These are phyloP conservation scores for Apostasia shenzhenica DNA, from an alignment of 106 monocot genomes.

Conservation along the genomic window DNA sequence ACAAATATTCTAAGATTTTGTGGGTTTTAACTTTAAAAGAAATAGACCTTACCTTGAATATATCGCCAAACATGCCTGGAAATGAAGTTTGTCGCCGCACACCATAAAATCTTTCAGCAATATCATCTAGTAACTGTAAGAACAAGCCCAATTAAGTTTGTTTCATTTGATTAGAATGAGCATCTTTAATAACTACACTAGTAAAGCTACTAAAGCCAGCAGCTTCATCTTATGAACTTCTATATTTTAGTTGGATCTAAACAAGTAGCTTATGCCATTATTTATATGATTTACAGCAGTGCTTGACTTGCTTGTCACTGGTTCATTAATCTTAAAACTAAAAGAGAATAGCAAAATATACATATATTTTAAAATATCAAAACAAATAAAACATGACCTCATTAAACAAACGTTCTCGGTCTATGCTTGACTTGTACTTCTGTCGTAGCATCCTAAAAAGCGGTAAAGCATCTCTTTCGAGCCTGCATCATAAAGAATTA, in stretches of 20 bases:
- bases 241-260: no score
- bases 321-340: no score
- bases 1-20: no score
- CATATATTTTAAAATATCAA: background rate
- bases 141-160: background rate
- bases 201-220: no score
- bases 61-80: constrained; percentile 8
- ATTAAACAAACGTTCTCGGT: constrained; percentile 70
- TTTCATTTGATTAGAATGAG: no score
- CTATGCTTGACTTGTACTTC: constrained; percentile 72
- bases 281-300: no score
- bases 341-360: no score
- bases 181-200: no score
- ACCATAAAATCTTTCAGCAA: constrained; percentile 8
- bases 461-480: constrained; percentile 93
- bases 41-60: constrained; percentile 3
- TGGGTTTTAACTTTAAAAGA: background rate
- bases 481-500: constrained; percentile 29
- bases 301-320: no score
- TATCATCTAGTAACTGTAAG: constrained; percentile 5
- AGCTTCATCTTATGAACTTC: no score
- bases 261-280: no score
- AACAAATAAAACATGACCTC: constrained; percentile 36
- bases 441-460: constrained; percentile 80
- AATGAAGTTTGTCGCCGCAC: constrained; percentile 4